phyloP scores from a whole-genome alignment of 106 monocot genomes.

The Cymbidium sinense region DNA sequence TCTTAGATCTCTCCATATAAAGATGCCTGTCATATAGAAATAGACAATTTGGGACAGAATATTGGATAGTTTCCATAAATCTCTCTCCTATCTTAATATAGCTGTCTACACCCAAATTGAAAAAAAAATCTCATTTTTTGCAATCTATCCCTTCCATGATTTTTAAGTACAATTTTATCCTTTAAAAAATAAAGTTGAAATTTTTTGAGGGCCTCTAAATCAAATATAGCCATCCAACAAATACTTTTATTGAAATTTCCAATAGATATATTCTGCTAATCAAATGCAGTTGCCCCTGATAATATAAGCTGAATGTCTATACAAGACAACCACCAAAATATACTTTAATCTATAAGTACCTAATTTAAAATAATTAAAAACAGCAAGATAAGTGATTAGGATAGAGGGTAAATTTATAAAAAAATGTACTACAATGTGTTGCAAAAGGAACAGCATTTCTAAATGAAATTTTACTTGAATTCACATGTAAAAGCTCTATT shows the following conservation, averaged over 20 bases:
- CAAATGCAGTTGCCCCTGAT: background rate
- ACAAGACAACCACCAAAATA: background rate
- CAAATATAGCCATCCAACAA: background rate
- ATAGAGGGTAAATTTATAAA: background rate
- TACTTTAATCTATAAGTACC: background rate
- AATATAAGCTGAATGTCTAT: background rate
- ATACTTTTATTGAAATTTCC: background rate
- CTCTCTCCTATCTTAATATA: background rate
- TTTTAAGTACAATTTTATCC: background rate
- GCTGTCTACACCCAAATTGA: background rate
- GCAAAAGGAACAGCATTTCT: slow-evolving; percentile 3
- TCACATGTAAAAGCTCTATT: slow-evolving; percentile 92
- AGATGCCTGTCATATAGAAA: background rate
- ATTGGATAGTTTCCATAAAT: background rate
- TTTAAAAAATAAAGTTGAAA: background rate
- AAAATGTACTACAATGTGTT: background rate
- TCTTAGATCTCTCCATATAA: background rate
- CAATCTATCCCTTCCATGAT: background rate
- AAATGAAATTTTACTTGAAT: slow-evolving; percentile 60
- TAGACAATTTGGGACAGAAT: background rate
- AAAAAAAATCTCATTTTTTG: background rate
- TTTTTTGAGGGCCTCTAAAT: background rate
- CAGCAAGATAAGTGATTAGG: background rate
- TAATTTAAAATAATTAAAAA: background rate
- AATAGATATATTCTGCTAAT: background rate